Base-by-base conservation (phyloP, 345 rosid genomes). In the Bruguiera sexangula region DNA sequence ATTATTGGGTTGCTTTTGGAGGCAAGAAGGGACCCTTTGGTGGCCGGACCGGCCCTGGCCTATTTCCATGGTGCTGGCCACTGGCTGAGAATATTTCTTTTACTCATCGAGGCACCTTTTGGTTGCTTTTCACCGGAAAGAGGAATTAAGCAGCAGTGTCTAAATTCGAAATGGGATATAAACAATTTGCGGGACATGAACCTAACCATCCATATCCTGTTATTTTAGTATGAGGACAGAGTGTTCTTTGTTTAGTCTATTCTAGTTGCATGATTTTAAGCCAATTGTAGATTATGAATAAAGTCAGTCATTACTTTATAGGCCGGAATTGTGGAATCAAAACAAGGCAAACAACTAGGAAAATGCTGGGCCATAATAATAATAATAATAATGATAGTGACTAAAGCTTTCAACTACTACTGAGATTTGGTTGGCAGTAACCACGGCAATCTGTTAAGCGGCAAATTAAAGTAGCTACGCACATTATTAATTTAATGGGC, bases 41-140 rank as follows among this genome's bases (percentile, higher is more conserved):
- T 8, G 37, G 37, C 37, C 37, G 37, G 50, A 18, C 50, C 18
- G 18, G 39, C 57, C 62, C 39, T 66, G 36, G 73, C 72, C 75
- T 76, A 81, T 70, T 66, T 75, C 61, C 66, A 78, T 75, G 67
- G 61, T 85, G 88, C 77, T 79, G 27, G 82, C 85, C 87, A 82
- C 82, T 78, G 32, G 27, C 82, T 77, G 32, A 32, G 74, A 73
- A 74, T 55, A 67, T 65, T 50, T 73, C 68, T 72, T 69, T 71
- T 50, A 8, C n/a, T 55, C 63, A 62, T 63, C 51, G 71, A 60
- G 65, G 71, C 81, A 51, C 75, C 80, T 36, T 75, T 62, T 63
- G 27, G 62, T 61, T 69, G 52, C 64, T 73, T 79, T 79, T 63
- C 65, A 70, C 74, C 1, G 50, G 50, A 34, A 34, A 77, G 24